Conservation (phyloP, 2,329 filamentous ascomycete genomes). For the Neonectria punicea region DNA sequence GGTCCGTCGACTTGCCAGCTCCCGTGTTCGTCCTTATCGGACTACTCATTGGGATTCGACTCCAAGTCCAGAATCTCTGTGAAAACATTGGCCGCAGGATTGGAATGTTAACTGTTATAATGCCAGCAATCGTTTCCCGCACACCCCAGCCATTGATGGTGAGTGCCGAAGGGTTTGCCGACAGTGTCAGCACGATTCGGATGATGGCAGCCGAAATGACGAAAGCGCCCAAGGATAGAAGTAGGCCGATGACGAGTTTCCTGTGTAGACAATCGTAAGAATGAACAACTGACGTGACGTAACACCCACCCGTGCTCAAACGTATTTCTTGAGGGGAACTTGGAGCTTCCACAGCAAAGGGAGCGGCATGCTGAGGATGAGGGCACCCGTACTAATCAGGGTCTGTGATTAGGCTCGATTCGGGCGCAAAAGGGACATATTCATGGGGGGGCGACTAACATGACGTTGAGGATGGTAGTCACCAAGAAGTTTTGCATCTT, state of each 20-base stretch:
- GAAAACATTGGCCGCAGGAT: conserved; percentile 31
- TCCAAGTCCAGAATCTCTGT: conserved; percentile 19
- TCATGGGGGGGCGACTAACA: conserved; percentile 20
- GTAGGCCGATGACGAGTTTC: conserved; percentile 41
- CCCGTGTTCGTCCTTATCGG: conserved; percentile 10
- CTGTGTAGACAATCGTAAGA: conserved; percentile 5
- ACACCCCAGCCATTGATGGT: conserved; percentile 43
- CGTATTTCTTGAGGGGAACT: conserved; percentile 35
- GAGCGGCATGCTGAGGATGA: conserved; percentile 35
- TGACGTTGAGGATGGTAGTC: conserved; percentile 35
- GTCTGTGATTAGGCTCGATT: neutral
- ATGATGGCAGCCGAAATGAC: conserved; percentile 43
- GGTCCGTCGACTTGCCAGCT: conserved; percentile 20
- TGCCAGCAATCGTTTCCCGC: conserved; percentile 49
- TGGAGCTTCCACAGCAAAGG: conserved; percentile 38
- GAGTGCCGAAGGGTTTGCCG: conserved; percentile 35
- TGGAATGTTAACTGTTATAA: conserved; percentile 50
- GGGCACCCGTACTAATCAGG: conserved; percentile 24
- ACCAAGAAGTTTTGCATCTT: conserved; percentile 35
- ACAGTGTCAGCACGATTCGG: conserved; percentile 33
- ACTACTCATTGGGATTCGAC: neutral
- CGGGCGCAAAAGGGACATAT: too few species aligned
- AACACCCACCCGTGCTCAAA: neutral
- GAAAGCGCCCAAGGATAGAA: conserved; percentile 41
- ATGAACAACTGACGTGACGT: too few species aligned